These are phyloP conservation scores for Paecilomyces sp. DNA, from an alignment of 2,329 filamentous ascomycete genomes.

Conservation along the genomic window DNA sequence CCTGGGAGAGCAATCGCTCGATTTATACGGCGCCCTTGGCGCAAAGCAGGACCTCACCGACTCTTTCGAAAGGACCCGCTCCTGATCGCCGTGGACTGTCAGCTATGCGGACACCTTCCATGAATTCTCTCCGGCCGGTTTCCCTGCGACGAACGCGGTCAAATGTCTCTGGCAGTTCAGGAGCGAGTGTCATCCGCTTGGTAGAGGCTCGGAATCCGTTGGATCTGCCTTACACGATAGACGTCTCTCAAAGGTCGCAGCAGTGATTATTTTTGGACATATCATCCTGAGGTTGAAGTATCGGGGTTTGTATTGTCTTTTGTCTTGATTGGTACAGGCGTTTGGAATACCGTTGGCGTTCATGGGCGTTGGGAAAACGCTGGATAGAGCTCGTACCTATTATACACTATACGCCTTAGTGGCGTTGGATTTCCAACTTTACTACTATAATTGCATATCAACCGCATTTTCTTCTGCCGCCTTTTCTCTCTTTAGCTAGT, in stretches of 20 bases:
- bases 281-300: neutral
- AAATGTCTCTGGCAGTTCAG: constrained; percentile 24
- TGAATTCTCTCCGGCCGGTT: constrained; percentile 24
- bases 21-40: constrained; percentile 18
- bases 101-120: constrained; percentile 26
- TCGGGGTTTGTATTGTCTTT: neutral
- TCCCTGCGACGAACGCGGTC: constrained; percentile 28
- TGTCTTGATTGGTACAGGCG: neutral
- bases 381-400: neutral
- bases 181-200: constrained; percentile 33
- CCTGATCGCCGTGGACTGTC: constrained; percentile 2
- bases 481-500: neutral
- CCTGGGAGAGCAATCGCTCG: constrained; percentile 21
- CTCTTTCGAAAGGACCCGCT: constrained; percentile 6
- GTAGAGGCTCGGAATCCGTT: constrained; percentile 19
- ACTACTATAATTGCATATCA: neutral
- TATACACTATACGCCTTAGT: neutral
- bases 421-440: neutral
- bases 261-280: constrained; percentile 4
- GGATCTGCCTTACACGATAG: constrained; percentile 29
- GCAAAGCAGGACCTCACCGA: constrained; percentile 13
- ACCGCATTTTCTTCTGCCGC: neutral
- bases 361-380: neutral
- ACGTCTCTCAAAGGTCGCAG: constrained; percentile 9
- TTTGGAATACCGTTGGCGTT: neutral